Evolutionary conservation across 345 rosid species (phyloP).

Genomic region (Eucalyptus coolabah): DNA sequence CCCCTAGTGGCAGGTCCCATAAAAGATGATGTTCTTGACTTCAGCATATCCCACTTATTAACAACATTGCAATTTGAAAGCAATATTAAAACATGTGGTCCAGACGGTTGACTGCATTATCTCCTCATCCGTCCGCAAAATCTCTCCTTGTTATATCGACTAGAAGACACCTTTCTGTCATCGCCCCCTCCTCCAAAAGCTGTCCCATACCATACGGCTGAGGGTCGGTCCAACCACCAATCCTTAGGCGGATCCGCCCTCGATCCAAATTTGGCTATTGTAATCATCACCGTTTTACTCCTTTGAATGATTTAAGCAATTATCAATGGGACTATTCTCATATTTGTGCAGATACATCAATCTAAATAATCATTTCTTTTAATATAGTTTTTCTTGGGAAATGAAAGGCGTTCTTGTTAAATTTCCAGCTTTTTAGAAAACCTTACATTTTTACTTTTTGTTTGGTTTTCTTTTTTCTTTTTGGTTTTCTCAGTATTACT

Average conservation of each 20-base stretch:
- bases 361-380: background rate
- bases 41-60: background rate
- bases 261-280: background rate
- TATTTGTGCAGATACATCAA: background rate
- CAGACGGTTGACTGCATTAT: background rate
- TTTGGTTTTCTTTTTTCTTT: no score
- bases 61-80: background rate
- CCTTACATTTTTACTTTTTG: background rate
- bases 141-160: background rate
- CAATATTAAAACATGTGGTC: background rate
- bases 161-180: background rate
- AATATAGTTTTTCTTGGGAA: background rate
- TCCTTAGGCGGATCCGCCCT: background rate
- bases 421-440: background rate
- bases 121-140: background rate
- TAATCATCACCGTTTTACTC: background rate
- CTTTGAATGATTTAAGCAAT: background rate
- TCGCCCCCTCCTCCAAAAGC: no score
- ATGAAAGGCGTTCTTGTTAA: background rate
- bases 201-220: background rate
- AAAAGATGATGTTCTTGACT: background rate
- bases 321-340: background rate
- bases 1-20: background rate
- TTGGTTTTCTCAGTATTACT: background rate
- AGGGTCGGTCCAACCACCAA: background rate